A percentile compares a stretch with the other conserved stretches of the same genome.
Conservation (phyloP, 1,139 yeast genomes). For the Geotrichum phurueaensis region DNA sequence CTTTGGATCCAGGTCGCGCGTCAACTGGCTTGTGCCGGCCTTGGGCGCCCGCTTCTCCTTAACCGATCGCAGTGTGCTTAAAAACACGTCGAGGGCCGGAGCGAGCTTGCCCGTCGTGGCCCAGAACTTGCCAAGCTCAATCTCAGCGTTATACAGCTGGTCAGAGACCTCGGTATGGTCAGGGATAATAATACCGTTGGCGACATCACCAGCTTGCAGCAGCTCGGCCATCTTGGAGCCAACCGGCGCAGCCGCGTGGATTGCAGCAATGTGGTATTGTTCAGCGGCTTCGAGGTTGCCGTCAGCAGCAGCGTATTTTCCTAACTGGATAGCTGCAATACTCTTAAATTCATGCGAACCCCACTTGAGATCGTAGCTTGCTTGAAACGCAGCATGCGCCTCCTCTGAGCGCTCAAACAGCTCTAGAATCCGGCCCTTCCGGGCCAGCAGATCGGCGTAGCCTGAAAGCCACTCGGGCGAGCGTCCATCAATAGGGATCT, state of each 20-base stretch:
- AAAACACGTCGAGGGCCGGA: constrained; percentile 32
- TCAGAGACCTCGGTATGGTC: neutral
- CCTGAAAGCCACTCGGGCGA: constrained; percentile 36
- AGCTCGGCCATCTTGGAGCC: constrained; percentile 1
- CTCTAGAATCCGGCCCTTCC: constrained; percentile 35
- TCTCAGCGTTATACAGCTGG: constrained; percentile 16
- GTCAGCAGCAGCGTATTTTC: constrained; percentile 25
- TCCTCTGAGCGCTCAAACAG: constrained; percentile 28
- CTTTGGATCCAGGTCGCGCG: constrained; percentile 7
- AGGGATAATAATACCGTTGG: constrained; percentile 14
- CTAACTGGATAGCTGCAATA: constrained; percentile 29
- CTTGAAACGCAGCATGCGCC: constrained; percentile 32
- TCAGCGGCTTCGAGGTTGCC: constrained; percentile 34
- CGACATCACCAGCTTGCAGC: constrained; percentile 34
- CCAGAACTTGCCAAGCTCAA: constrained; percentile 34
- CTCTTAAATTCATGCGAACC: constrained; percentile 30
- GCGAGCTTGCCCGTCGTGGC: constrained; percentile 24
- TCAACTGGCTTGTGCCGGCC: constrained; percentile 15
- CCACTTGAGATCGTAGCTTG: constrained; percentile 32
- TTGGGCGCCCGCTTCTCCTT: constrained; percentile 21
- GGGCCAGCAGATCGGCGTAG: constrained; percentile 37
- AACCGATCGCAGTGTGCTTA: constrained; percentile 31
- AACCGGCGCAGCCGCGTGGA: constrained; percentile 23
- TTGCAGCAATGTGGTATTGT: constrained; percentile 39
- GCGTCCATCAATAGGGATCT: constrained; percentile 19